Conservation (phyloP, 208 protist species). For the Perkinsela sp. region DNA sequence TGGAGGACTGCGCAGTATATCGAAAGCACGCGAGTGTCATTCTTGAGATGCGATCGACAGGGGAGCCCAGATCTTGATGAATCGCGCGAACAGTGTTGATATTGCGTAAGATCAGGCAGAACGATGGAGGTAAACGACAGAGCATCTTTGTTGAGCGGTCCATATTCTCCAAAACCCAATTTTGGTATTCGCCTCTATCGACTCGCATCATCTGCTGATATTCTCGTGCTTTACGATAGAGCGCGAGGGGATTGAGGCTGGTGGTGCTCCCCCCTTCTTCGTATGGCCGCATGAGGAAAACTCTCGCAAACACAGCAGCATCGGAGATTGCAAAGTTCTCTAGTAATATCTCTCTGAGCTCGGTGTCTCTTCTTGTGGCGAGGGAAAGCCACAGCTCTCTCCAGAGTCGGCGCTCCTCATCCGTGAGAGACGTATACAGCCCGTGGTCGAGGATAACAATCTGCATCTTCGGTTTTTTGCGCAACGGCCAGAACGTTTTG, state of each 20-base stretch:
- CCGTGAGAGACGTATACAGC: slow-evolving; percentile 55
- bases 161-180: slow-evolving; percentile 39
- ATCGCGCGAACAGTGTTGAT: slow-evolving; percentile 56
- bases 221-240: not conserved
- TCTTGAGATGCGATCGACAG: slow-evolving; percentile 27
- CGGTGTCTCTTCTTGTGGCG: slow-evolving; percentile 23
- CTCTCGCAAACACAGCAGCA: slow-evolving; percentile 42
- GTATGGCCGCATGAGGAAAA: slow-evolving; percentile 54
- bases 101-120: slow-evolving; percentile 47
- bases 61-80: slow-evolving; percentile 31
- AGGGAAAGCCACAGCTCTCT: slow-evolving; percentile 33
- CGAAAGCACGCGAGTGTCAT: slow-evolving; percentile 7
- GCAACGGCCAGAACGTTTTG: slow-evolving; percentile 2
- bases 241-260: not conserved
- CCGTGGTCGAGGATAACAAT: slow-evolving; percentile 75
- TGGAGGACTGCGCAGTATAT: not conserved
- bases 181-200: slow-evolving; percentile 5
- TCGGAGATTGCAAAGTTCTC: slow-evolving; percentile 21
- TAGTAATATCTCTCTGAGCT: slow-evolving; percentile 12
- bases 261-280: slow-evolving; percentile 1
- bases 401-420: slow-evolving; percentile 16
- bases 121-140: slow-evolving; percentile 32
- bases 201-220: not conserved
- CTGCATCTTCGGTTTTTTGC: slow-evolving; percentile 8
- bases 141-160: slow-evolving; percentile 37